phyloP scores from a whole-genome alignment of 768 basidiomycete species.

The Daedalea quercina region DNA sequence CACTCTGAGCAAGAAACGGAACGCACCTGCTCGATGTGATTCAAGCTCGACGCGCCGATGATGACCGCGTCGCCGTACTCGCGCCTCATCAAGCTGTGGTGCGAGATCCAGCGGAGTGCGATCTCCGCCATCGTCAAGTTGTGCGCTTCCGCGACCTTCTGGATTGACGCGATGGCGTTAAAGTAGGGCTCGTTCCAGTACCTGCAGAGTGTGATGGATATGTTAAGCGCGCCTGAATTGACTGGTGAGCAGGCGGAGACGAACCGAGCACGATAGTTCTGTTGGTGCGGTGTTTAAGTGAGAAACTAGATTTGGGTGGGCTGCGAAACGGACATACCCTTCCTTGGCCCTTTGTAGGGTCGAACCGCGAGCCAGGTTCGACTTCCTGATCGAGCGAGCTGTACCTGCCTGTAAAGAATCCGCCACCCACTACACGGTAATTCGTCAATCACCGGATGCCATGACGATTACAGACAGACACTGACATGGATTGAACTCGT shows the following conservation, averaged over 20 bases:
- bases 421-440: conserved; percentile 27
- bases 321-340: conserved; percentile 24
- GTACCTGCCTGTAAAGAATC: conserved; percentile 35
- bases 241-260: not conserved
- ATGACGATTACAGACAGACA: not conserved
- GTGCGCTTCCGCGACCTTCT: conserved; percentile 32
- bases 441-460: not conserved
- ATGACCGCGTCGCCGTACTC: conserved; percentile 46
- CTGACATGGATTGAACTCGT: conserved; percentile 35
- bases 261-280: conserved; percentile 17
- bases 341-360: conserved; percentile 39
- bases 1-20: not conserved
- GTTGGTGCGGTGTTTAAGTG: not conserved
- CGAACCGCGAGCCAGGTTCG: conserved; percentile 53
- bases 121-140: conserved; percentile 34
- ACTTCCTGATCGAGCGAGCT: conserved; percentile 28
- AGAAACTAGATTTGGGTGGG: not conserved
- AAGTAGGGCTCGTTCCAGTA: conserved; percentile 54
- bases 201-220: too few species aligned
- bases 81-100: conserved; percentile 41
- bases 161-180: conserved; percentile 38
- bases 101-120: conserved; percentile 40
- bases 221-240: too few species aligned
- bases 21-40: conserved; percentile 46
- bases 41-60: conserved; percentile 55